Percentiles rank a stretch among this genome's conserved stretches.
Conservation (phyloP, 2,329 filamentous ascomycete genomes). For the Tolypocladium tundrense region DNA sequence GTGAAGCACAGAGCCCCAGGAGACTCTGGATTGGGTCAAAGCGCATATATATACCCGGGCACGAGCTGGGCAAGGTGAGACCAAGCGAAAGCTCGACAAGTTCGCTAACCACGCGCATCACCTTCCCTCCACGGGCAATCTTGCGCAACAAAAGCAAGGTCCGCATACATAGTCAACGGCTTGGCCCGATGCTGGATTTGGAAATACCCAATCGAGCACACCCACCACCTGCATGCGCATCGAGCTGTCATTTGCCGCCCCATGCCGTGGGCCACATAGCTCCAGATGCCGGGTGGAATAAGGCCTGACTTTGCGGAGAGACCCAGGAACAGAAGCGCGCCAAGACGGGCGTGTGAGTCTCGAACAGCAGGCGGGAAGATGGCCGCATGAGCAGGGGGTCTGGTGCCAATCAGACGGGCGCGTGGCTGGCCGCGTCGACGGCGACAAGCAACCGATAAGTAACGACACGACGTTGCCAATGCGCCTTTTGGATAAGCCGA, state of each 20-base stretch:
- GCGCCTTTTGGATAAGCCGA: neutral
- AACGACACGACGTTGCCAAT: neutral
- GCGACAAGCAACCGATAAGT: neutral
- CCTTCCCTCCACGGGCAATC: neutral
- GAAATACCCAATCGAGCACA: neutral
- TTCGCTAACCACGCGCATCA: neutral
- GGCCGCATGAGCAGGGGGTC: neutral
- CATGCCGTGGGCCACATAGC: neutral
- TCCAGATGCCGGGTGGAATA: neutral
- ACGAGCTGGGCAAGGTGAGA: neutral
- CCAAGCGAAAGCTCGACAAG: too few species aligned
- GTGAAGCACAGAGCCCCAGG: too few species aligned
- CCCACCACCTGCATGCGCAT: neutral
- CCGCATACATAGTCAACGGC: neutral
- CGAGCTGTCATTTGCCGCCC: neutral
- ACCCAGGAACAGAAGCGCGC: neutral
- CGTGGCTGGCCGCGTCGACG: neutral
- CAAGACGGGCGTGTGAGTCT: neutral
- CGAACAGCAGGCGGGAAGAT: neutral
- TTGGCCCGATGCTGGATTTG: neutral
- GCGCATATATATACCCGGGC: neutral
- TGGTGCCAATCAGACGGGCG: neutral
- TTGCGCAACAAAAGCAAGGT: neutral
- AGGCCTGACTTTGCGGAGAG: neutral
- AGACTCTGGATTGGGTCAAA: neutral